Evolutionary conservation across 441 rosid species (phyloP).

Genomic region (Syzygium syzygioides): DNA sequence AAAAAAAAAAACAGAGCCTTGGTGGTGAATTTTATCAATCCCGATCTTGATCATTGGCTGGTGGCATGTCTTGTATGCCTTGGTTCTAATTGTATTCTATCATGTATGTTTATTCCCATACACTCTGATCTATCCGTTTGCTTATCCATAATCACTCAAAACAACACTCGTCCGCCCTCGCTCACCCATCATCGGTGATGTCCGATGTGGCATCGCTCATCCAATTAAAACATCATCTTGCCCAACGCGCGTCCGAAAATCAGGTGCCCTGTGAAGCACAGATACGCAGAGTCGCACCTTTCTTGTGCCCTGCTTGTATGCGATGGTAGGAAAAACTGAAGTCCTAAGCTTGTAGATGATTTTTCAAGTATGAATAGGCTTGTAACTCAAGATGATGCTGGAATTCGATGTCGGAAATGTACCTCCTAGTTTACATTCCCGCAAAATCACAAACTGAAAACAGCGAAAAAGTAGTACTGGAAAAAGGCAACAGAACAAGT

Average conservation of each 20-base stretch:
- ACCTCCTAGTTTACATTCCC: background rate
- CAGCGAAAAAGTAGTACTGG: background rate
- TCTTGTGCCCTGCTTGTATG: background rate
- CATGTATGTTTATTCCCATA: no score
- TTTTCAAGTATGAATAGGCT: background rate
- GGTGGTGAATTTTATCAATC: no score
- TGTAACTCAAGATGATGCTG: background rate
- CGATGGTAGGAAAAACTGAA: background rate
- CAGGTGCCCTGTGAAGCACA: background rate
- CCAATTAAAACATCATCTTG: background rate
- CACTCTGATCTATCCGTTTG: no score
- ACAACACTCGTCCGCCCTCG: no score
- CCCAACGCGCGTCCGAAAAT: background rate
- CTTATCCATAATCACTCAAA: no score
- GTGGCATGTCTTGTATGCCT: no score
- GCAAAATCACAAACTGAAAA: background rate
- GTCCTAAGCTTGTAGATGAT: background rate
- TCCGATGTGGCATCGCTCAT: background rate
- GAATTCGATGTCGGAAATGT: background rate
- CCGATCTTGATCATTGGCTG: no score
- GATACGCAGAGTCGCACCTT: background rate
- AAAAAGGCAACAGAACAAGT: background rate
- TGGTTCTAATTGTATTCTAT: no score
- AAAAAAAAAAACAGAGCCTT: no score
- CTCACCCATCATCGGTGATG: background rate